phyloP scores from a whole-genome alignment of 2,329 filamentous ascomycete species.

The Madurella mycetomatis region DNA sequence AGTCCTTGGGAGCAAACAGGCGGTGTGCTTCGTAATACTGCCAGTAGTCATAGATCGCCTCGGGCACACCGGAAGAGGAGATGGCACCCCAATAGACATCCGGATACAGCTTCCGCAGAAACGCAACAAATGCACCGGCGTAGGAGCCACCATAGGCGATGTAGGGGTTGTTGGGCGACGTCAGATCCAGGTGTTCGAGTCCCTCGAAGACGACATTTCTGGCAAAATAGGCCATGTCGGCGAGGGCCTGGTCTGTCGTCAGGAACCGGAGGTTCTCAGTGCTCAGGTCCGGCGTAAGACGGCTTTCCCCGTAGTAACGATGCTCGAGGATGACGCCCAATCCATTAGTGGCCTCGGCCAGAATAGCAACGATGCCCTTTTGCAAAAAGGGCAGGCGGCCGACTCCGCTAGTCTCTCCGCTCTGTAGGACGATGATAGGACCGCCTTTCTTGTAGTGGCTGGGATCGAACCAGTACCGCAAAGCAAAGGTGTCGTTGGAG shows the following conservation, averaged over 20 bases:
- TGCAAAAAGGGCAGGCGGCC: conserved; percentile 65
- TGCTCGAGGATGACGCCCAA: conserved; percentile 81
- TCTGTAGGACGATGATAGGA: conserved; percentile 72
- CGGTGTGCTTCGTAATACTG: conserved; percentile 51
- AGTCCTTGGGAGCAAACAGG: conserved; percentile 51
- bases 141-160: conserved; percentile 83
- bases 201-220: conserved; percentile 66
- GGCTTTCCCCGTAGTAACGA: conserved; percentile 77
- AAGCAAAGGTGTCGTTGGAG: conserved; percentile 59
- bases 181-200: conserved; percentile 62
- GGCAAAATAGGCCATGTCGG: conserved; percentile 78
- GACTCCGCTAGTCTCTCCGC: conserved; percentile 64
- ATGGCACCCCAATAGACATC: conserved; percentile 76
- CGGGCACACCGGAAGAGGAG: conserved; percentile 73
- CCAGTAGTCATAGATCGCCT: conserved; percentile 75
- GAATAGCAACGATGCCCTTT: conserved; percentile 69
- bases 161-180: conserved; percentile 61
- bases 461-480: conserved; percentile 82
- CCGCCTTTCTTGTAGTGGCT: conserved; percentile 71
- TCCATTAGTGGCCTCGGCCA: conserved; percentile 67
- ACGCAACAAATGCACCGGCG: conserved; percentile 72
- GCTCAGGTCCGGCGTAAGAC: conserved; percentile 61
- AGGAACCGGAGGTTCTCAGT: conserved; percentile 73
- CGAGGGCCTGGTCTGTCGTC: conserved; percentile 76
- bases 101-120: conserved; percentile 71